Percentiles rank a stretch among this genome's conserved stretches.
Evolutionary conservation across 345 rosid genomes (phyloP).

Genomic region (Gossypium anomalum): DNA sequence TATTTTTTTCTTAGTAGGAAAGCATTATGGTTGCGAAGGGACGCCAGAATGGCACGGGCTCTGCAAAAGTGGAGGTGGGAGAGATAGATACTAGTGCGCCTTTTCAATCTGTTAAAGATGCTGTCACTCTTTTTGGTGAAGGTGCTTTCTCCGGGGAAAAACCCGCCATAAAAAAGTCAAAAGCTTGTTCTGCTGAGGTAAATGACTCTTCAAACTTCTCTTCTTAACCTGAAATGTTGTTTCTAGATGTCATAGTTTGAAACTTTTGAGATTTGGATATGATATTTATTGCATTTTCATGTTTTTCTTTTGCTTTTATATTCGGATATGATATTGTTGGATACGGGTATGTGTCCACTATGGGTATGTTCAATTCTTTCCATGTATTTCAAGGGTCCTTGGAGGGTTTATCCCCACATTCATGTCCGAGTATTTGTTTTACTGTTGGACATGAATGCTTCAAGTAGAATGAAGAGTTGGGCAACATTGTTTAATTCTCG

Average conservation of each 20-base stretch:
- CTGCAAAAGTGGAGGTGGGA: constrained; percentile 80
- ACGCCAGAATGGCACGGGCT: constrained; percentile 39
- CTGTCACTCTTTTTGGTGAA: constrained; percentile 81
- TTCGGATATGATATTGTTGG: not conserved
- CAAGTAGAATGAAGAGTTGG: not conserved
- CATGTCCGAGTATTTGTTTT: not conserved
- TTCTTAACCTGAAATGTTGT: not conserved
- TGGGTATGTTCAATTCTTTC: not conserved
- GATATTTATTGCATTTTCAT: not conserved
- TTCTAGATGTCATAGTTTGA: not conserved
- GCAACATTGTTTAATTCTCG: not conserved
- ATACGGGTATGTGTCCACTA: not conserved
- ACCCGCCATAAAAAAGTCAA: constrained; percentile 59
- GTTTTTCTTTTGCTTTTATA: not conserved
- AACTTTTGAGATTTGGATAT: not conserved
- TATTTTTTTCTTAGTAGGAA: not conserved
- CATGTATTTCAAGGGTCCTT: not conserved
- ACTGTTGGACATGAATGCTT: not conserved
- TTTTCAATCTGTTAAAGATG: constrained; percentile 96
- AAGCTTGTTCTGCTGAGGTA: constrained; percentile 83
- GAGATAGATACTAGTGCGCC: constrained; percentile 99
- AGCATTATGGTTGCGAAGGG: constrained; percentile 72
- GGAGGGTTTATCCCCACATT: not conserved
- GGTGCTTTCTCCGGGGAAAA: constrained; percentile 83
- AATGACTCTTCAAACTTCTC: not conserved